These are phyloP conservation scores for Telopea speciosissima DNA, from an alignment of 177 flowering plant genomes.

Conservation along the genomic window DNA sequence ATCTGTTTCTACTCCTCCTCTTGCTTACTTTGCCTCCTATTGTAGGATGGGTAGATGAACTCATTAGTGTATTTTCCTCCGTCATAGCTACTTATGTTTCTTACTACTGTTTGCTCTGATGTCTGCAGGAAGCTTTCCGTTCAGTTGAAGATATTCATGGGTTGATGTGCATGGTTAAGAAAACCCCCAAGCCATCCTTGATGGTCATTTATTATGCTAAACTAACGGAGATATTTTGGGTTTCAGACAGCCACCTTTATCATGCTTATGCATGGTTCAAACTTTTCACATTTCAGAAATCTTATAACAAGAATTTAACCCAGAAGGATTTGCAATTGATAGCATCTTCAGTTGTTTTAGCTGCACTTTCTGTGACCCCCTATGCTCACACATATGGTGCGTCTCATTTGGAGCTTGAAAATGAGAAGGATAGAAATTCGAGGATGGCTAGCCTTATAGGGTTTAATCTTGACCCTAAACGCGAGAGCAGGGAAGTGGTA, in stretches of 20 bases:
- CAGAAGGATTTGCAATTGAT: constrained; percentile 91
- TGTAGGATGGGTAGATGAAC: background rate
- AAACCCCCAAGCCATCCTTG: constrained; percentile 84
- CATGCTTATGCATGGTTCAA: constrained; percentile 98
- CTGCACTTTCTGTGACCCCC: constrained; percentile 78
- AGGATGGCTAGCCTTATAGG: constrained; percentile 85
- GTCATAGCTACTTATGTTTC: background rate
- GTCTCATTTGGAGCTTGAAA: constrained; percentile 85
- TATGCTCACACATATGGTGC: constrained; percentile 56
- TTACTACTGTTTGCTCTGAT: background rate
- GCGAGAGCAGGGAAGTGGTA: constrained; percentile 83
- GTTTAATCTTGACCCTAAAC: constrained; percentile 72
- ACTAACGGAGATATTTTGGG: constrained; percentile 83
- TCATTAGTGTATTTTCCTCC: background rate
- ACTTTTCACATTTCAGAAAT: constrained; percentile 79
- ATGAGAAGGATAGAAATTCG: constrained; percentile 79
- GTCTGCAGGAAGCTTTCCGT: constrained; percentile 88
- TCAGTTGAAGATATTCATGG: constrained; percentile 95
- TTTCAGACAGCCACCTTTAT: constrained; percentile 73
- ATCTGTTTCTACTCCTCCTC: background rate
- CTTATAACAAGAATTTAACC: constrained; percentile 76
- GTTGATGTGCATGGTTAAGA: constrained; percentile 95
- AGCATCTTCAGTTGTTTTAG: constrained; percentile 91
- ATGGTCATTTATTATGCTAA: constrained; percentile 91
- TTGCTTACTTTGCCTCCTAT: background rate